Evolutionary conservation across 179 eudicot species (phyloP).

Genomic region (Drosera spatulata): DNA sequence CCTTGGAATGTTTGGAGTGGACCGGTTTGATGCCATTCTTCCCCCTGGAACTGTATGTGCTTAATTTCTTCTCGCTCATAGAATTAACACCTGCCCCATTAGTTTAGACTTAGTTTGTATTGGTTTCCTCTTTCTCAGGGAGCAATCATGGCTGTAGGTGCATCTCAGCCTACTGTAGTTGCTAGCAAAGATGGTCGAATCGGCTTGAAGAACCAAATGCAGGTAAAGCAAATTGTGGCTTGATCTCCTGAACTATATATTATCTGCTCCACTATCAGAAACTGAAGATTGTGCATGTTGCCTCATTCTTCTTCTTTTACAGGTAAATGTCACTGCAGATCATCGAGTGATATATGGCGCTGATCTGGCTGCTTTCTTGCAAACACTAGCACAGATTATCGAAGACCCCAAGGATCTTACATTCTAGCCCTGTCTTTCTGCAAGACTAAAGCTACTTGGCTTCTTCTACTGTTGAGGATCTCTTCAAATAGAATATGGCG

Average conservation of each 20-base stretch:
- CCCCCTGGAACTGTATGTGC: constrained; percentile 94
- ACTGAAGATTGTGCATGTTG: neutral
- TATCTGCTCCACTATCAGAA: neutral
- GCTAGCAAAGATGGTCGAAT: constrained; percentile 81
- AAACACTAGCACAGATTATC: constrained; percentile 67
- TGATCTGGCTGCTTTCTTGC: constrained; percentile 88
- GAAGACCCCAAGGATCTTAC: constrained; percentile 94
- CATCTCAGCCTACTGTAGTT: constrained; percentile 66
- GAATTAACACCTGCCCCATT: neutral
- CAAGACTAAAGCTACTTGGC: neutral
- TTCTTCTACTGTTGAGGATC: neutral
- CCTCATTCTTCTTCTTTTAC: neutral
- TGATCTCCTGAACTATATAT: neutral
- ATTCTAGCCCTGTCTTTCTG: constrained; percentile 16
- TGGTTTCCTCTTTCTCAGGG: constrained; percentile 32
- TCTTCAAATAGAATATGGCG: neutral
- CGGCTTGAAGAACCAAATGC: constrained; percentile 96
- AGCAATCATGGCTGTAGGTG: constrained; percentile 98
- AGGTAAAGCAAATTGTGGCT: constrained; percentile 34
- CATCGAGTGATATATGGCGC: constrained; percentile 94
- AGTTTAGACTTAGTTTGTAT: neutral
- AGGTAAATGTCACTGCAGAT: constrained; percentile 93
- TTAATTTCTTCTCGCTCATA: neutral
- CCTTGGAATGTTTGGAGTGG: constrained; percentile 97
- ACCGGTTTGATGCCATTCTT: constrained; percentile 95